Conservation (phyloP, 108 stramenopile genomes). For the Nitzschia palea region DNA sequence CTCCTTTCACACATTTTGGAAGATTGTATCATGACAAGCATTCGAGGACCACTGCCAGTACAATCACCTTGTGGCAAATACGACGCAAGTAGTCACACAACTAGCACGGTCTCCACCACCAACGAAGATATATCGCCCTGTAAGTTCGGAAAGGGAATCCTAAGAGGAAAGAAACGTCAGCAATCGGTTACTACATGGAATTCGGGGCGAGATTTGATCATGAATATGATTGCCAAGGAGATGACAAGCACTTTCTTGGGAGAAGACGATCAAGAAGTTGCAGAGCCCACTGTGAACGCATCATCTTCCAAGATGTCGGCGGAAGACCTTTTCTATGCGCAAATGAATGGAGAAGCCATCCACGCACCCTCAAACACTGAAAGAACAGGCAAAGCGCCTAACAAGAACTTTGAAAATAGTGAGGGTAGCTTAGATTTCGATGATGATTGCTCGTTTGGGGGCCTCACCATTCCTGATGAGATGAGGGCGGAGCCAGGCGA, state of each 20-base stretch:
- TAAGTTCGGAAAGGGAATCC: too few relatives aligned
- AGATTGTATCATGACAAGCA: not conserved
- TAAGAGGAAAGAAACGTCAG: not conserved
- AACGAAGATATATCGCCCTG: not conserved
- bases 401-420: too few relatives aligned
- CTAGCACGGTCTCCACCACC: not conserved
- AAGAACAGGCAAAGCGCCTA: not conserved
- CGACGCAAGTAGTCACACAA: not conserved
- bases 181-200: not conserved
- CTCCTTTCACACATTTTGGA: too few relatives aligned
- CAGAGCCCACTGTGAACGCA: not conserved
- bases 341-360: not conserved
- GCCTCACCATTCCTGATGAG: conserved; percentile 1
- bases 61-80: not conserved
- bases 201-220: not conserved
- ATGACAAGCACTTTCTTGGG: conserved; percentile 4
- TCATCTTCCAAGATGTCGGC: not conserved
- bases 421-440: too few relatives aligned
- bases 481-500: not conserved
- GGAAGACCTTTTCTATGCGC: not conserved
- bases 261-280: not conserved
- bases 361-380: not conserved
- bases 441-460: conserved; percentile 1
- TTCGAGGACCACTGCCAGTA: not conserved
- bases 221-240: conserved; percentile 15